A percentile compares a stretch with the other conserved stretches of the same genome.
Conservation (phyloP, 2,329 filamentous ascomycete genomes). For the Epichloe sibirici region DNA sequence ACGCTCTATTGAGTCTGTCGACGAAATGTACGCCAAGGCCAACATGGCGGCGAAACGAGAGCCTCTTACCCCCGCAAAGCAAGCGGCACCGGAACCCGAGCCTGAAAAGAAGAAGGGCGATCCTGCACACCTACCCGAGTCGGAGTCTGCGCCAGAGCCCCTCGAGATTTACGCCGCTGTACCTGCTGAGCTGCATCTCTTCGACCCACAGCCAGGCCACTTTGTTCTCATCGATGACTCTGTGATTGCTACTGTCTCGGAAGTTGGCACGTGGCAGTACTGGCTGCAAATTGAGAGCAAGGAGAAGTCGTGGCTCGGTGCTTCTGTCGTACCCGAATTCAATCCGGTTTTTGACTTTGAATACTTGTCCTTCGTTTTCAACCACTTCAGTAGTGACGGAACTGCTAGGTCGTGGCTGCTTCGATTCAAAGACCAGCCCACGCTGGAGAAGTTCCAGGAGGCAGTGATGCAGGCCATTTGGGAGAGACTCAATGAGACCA, state of each 20-base stretch:
- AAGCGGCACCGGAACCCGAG: conserved; percentile 12
- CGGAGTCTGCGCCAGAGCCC: conserved; percentile 43
- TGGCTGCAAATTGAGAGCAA: conserved; percentile 77
- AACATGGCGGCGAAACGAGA: conserved; percentile 36
- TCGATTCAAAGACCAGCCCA: conserved; percentile 73
- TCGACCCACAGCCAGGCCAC: conserved; percentile 76
- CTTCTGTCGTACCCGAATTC: conserved; percentile 76
- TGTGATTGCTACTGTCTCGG: conserved; percentile 68
- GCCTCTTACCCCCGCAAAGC: conserved; percentile 16
- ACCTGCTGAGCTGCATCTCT: conserved; percentile 78
- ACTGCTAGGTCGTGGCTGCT: conserved; percentile 92
- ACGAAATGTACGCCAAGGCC: conserved; percentile 42
- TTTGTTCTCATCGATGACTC: conserved; percentile 70
- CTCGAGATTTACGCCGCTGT: conserved; percentile 65
- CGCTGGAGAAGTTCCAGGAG: conserved; percentile 79
- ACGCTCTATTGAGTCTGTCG: conserved; percentile 43
- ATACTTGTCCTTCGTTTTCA: conserved; percentile 98
- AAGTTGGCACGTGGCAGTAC: conserved; percentile 86
- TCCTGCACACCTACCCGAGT: not conserved
- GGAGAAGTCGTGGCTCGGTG: conserved; percentile 74
- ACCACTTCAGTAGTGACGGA: conserved; percentile 81
- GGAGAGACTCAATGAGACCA: conserved; percentile 89
- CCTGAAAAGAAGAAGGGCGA: not conserved
- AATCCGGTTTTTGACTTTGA: conserved; percentile 99
- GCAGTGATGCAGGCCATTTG: conserved; percentile 91